Evolutionary conservation across 2,329 filamentous ascomycete genomes (phyloP).

Genomic region (Penicillium hesseltinei): DNA sequence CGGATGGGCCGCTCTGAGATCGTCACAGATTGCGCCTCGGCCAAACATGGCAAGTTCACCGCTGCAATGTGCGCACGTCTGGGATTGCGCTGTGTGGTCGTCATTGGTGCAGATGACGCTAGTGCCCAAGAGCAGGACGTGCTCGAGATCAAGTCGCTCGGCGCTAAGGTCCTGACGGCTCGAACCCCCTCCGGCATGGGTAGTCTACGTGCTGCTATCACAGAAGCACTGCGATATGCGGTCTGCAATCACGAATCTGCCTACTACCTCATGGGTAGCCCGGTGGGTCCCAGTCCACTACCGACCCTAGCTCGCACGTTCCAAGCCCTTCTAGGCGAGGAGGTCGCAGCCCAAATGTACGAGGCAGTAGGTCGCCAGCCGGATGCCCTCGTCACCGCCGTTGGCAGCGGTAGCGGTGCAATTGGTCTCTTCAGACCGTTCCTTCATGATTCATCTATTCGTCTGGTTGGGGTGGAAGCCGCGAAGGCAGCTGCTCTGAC

Average conservation of each 20-base stretch:
- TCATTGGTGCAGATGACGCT: constrained; percentile 26
- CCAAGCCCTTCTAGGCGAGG: constrained; percentile 26
- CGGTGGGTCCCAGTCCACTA: constrained; percentile 23
- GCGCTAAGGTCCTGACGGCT: constrained; percentile 24
- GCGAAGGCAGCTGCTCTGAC: constrained; percentile 19
- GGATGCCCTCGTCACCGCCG: constrained; percentile 24
- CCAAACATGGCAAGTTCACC: constrained; percentile 26
- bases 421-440: constrained; percentile 26
- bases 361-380: constrained; percentile 17
- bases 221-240: constrained; percentile 27
- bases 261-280: constrained; percentile 28
- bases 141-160: constrained; percentile 24
- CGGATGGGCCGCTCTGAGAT: constrained; percentile 25
- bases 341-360: constrained; percentile 25
- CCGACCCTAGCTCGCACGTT: constrained; percentile 27
- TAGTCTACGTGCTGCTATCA: constrained; percentile 26
- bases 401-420: constrained; percentile 24
- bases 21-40: constrained; percentile 26
- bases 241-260: constrained; percentile 25
- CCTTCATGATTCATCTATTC: constrained; percentile 11
- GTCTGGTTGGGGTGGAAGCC: constrained; percentile 21
- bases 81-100: constrained; percentile 20
- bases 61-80: constrained; percentile 25
- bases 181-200: constrained; percentile 24
- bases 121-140: constrained; percentile 20